Base-by-base conservation (phyloP, 164 flowering plant genomes). In the Umbellularia californica region DNA sequence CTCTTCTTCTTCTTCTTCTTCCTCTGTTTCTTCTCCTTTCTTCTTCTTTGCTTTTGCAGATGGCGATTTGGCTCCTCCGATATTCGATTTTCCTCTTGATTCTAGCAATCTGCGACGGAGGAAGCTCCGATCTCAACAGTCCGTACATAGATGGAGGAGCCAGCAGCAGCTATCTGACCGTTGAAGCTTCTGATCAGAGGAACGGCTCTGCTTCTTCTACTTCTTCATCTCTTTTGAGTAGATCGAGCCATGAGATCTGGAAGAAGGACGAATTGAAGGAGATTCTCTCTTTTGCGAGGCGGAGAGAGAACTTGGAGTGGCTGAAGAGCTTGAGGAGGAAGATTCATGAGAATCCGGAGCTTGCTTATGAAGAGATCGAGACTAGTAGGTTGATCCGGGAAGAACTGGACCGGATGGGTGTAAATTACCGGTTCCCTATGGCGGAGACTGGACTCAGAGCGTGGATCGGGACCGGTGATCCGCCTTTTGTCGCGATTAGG, bases 401-500 rank as follows among this genome's bases (percentile, higher is more conserved):
- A 0, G 88, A 91, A 72, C 88, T 91, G 17, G 91, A 88, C 20
- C 25, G 11, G 58, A 76, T 89, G 72, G 91, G 92, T 0, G 74
- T 90, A 4, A 28, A 73, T 30, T 90, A 90, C 69, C 71, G 75
- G 35, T 90, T 89, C 84, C 96, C 94, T 0, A 84, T 90, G 28
- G 92, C 96, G 0, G 20, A 69, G 47, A 91, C 96, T 5, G 96
- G 96, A 5, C 81, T 91, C 7, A 87, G 86, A 7, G 96, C 89
- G 15, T 30, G 73, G 7, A 78, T 91, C 76, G 96, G 96, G 23
- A 78, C 88, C 23, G 92, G 99, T 0, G 79, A 75, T 6, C 91
- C 94, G 6, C 97, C 97, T 1, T 89, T 89, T 70, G 95, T 95
- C 2, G 97, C 93, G 6, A 4, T 95, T 24, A 83, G 97, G 66